Conservation (phyloP, 176 grass and related monocot genomes). For the Eleusine coracana region DNA sequence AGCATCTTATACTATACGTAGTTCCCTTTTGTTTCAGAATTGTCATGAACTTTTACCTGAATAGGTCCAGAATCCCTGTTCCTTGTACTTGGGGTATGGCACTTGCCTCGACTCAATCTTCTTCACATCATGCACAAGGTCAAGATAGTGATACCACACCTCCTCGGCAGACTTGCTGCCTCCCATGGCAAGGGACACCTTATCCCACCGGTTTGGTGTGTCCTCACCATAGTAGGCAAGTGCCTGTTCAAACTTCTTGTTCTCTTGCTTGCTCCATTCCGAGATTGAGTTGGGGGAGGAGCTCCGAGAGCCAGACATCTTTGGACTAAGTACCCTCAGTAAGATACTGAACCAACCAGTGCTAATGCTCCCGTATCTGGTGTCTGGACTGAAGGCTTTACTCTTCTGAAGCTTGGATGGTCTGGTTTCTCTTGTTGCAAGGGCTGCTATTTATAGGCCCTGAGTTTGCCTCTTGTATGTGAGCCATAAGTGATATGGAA, state of each 20-base stretch:
- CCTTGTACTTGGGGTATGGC: conserved; percentile 66
- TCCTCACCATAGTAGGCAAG: conserved; percentile 74
- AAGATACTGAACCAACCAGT: conserved; percentile 18
- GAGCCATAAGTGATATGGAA: conserved; percentile 46
- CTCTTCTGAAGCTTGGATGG: conserved; percentile 46
- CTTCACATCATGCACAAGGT: conserved; percentile 64
- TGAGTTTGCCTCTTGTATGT: conserved; percentile 21
- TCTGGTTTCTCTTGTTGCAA: conserved; percentile 28
- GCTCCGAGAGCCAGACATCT: conserved; percentile 56
- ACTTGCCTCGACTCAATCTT: conserved; percentile 56
- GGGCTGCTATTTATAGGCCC: conserved; percentile 53
- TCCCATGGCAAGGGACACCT: conserved; percentile 76
- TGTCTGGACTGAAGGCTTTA: conserved; percentile 26
- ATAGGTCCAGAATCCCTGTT: conserved; percentile 48
- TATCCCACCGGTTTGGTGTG: conserved; percentile 86
- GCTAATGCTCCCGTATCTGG: conserved; percentile 27
- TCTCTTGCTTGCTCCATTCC: conserved; percentile 68
- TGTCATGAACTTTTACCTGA: conserved; percentile 24
- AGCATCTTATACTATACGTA: conserved; percentile 1
- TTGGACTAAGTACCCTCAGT: conserved; percentile 8
- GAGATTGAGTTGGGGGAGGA: conserved; percentile 40
- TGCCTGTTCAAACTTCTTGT: conserved; percentile 84
- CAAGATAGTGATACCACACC: conserved; percentile 69
- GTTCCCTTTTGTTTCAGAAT: conserved; percentile 14
- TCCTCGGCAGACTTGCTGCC: conserved; percentile 82